A percentile compares a stretch with the other conserved stretches of the same genome.
Evolutionary conservation across 1,284 basidiomycete species (phyloP).

Genomic region (Phylloboletellus chloephorus): DNA sequence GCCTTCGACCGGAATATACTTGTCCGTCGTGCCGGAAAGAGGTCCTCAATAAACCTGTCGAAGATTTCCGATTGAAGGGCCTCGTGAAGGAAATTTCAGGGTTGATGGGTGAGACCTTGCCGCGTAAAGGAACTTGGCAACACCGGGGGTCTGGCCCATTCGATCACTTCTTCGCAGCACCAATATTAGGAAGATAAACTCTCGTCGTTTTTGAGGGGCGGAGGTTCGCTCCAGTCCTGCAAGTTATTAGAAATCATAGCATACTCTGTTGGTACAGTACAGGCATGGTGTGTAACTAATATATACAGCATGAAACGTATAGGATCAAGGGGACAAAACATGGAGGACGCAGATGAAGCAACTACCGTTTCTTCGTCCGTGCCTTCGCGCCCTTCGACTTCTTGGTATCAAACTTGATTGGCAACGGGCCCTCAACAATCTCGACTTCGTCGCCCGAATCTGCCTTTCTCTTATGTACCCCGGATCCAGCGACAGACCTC

Average conservation of each 20-base stretch:
- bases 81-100: conserved; percentile 45
- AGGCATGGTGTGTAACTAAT: neutral
- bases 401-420: conserved; percentile 32
- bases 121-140: conserved; percentile 27
- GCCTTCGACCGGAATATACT: conserved; percentile 46
- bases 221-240: neutral
- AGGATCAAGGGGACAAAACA: neutral
- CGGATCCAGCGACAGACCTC: conserved; percentile 19
- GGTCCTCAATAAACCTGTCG: conserved; percentile 46
- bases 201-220: neutral
- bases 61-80: conserved; percentile 56
- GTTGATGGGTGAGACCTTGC: conserved; percentile 43
- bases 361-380: conserved; percentile 34
- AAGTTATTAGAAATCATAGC: conserved; percentile 1
- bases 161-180: conserved; percentile 46
- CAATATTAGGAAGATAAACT: conserved; percentile 8
- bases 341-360: neutral
- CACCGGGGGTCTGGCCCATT: conserved; percentile 36
- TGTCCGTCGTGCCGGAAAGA: conserved; percentile 60
- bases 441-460: conserved; percentile 51
- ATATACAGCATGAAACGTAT: too few species aligned
- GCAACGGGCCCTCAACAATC: conserved; percentile 43
- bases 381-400: conserved; percentile 33
- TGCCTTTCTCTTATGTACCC: conserved; percentile 43
- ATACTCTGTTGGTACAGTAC: conserved; percentile 8